Evolutionary conservation across 306 rosid genomes (phyloP).

Genomic region (Dryas alaskensis): DNA sequence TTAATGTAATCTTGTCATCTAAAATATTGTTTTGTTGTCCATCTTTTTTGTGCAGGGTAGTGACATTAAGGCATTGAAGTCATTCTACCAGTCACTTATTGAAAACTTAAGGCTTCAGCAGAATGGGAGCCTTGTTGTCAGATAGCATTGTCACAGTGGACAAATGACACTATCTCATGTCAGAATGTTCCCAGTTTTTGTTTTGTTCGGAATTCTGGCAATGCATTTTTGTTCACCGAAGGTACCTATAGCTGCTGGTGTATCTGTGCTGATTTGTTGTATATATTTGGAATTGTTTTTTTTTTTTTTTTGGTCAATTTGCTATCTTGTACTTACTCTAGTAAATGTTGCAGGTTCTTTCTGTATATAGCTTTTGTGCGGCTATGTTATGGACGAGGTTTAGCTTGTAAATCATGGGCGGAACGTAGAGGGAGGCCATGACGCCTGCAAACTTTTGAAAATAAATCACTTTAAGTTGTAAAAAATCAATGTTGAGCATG

Average conservation of each 20-base stretch:
- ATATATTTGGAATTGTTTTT: not conserved
- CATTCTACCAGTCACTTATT: constrained; percentile 69
- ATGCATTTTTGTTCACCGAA: constrained; percentile 43
- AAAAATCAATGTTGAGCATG: no score
- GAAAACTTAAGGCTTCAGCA: constrained; percentile 81
- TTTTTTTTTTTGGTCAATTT: not conserved
- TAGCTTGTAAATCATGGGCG: not conserved
- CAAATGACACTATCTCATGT: constrained; percentile 19
- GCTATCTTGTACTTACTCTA: constrained; percentile 8
- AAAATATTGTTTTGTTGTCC: constrained; percentile 8
- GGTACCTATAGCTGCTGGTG: constrained; percentile 39
- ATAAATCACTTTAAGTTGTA: no score
- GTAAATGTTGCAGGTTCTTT: constrained; percentile 50
- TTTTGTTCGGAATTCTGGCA: constrained; percentile 28
- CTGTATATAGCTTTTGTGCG: constrained; percentile 63
- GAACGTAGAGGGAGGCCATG: no score
- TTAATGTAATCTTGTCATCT: not conserved
- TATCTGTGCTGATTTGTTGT: constrained; percentile 12
- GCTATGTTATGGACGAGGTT: constrained; percentile 49
- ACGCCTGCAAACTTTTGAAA: no score
- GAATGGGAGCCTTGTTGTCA: constrained; percentile 80
- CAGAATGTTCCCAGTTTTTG: constrained; percentile 26
- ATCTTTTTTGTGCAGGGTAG: constrained; percentile 53
- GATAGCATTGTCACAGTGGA: constrained; percentile 63
- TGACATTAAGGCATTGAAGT: constrained; percentile 76